Conservation (phyloP, 2,329 filamentous ascomycete species). For the Aplosporella prunicola region DNA sequence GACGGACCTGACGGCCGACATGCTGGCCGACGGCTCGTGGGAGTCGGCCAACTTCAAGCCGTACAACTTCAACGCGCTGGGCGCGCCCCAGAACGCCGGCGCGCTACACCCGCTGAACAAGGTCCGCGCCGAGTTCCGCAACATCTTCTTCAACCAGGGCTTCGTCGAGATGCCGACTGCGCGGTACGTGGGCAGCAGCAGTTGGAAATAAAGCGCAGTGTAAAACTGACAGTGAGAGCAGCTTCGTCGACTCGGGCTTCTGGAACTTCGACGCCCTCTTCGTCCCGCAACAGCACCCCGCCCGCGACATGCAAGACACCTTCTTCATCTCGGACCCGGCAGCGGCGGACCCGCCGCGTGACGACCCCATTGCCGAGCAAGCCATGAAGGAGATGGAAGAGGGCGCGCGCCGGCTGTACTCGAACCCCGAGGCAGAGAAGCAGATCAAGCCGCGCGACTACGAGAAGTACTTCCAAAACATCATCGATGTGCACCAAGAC, state of each 20-base stretch:
- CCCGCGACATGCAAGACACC: constrained; percentile 93
- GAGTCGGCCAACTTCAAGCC: constrained; percentile 83
- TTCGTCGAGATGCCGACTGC: constrained; percentile 97
- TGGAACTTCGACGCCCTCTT: constrained; percentile 99
- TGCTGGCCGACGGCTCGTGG: constrained; percentile 82
- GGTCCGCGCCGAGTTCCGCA: constrained; percentile 88
- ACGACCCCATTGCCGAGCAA: constrained; percentile 42
- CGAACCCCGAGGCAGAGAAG: constrained; percentile 43
- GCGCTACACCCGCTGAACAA: constrained; percentile 63
- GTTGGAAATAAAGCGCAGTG: not conserved
- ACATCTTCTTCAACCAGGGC: constrained; percentile 98
- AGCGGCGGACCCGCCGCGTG: constrained; percentile 56
- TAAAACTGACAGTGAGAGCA: constrained; percentile 15
- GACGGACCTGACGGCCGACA: constrained; percentile 89
- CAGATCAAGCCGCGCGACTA: constrained; percentile 54
- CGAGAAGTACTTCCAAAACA: constrained; percentile 78
- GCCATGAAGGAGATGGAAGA: constrained; percentile 41
- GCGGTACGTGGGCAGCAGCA: constrained; percentile 38
- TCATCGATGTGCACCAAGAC: constrained; percentile 76
- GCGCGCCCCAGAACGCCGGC: constrained; percentile 49
- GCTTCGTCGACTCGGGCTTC: constrained; percentile 91
- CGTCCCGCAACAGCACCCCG: constrained; percentile 94
- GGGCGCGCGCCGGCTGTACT: constrained; percentile 42
- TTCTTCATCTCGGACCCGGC: constrained; percentile 95
- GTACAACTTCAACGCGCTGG: constrained; percentile 67